Base-by-base conservation (phyloP, 257 asterid species). In the Fraxinus cuspidata region DNA sequence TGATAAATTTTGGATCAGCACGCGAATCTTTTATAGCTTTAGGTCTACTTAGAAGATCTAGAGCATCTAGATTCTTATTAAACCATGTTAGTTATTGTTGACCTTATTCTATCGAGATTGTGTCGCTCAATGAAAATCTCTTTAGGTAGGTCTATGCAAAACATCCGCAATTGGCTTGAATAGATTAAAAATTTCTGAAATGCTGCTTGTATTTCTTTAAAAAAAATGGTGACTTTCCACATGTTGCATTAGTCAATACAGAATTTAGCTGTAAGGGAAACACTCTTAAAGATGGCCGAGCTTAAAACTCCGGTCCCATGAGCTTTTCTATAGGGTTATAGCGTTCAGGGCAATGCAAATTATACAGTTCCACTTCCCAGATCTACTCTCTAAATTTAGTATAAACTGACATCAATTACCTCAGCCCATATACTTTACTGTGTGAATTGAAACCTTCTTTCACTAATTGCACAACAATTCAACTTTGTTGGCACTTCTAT, bases 381-480 rank as follows among this genome's bases (percentile, higher is more conserved):
- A 83, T 78, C 84, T 85, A 79, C 76, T 23, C 32, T 60, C 53
- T 70, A 70, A 44, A 74, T 53, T 65, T 25, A 35, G 38, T 11
- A 27, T 67, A 42, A 71, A 37, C 66, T 3, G 44, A 73, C 72
- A 79, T 53, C 5, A 65, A 42, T 28, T 42, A 71, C 44, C 67
- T 65, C 77, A 68, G 63, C 73, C 53, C 70, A 75, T 47, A 23
- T 23, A 58, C 66, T 21, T 58, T 8, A 29, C 71, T 32, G 70
- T 42, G 34, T 69, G 19, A 3, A 69, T 38, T 38, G 44, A 28
- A 58, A 27, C 7, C 70, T 65, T 49, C 73, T 58, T 70, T 72
- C 79, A 67, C 69, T 64, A 63, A 67, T 72, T 70, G 28, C 64
- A 27, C 35, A 63, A 58, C 18, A 63, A 27, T 63, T 63, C 19